These are phyloP conservation scores for Yamadazyma insecticola DNA, from an alignment of 805 yeast genomes.

Conservation along the genomic window DNA sequence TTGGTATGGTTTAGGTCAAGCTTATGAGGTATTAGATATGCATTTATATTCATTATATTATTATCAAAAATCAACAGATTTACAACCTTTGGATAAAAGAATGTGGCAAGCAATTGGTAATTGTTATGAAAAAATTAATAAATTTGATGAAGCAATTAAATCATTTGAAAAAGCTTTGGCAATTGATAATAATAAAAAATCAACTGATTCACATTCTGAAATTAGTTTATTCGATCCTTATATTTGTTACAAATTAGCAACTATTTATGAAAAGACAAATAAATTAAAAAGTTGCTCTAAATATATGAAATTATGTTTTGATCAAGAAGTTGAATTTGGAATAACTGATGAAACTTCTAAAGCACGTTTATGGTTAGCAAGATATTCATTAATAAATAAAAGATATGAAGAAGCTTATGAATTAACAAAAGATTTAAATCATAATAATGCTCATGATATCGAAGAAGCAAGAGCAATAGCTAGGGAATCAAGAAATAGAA, in stretches of 20 bases:
- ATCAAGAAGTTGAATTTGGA: conserved; percentile 60
- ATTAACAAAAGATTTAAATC: conserved; percentile 62
- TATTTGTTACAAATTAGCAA: conserved; percentile 64
- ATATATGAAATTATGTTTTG: conserved; percentile 66
- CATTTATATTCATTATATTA: conserved; percentile 87
- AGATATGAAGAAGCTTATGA: conserved; percentile 67
- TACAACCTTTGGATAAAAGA: conserved; percentile 84
- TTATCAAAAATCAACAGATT: conserved; percentile 83
- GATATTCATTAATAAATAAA: conserved; percentile 50
- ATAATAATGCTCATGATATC: conserved; percentile 76
- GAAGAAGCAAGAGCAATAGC: conserved; percentile 87
- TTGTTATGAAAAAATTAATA: conserved; percentile 77
- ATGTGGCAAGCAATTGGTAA: conserved; percentile 96
- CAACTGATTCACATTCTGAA: conserved; percentile 1
- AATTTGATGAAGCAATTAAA: conserved; percentile 67
- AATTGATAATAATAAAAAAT: conserved; percentile 30
- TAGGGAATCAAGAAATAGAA: conserved; percentile 63
- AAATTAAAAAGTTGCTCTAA: conserved; percentile 50
- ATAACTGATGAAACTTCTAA: conserved; percentile 69
- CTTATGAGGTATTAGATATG: conserved; percentile 95
- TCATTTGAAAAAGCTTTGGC: conserved; percentile 74
- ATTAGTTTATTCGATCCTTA: conserved; percentile 27
- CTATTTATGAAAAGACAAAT: conserved; percentile 53
- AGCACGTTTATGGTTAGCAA: conserved; percentile 85
- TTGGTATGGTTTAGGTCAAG: conserved; percentile 98